phyloP scores from a whole-genome alignment of 805 yeast species.

The Starmerella kuoi region DNA sequence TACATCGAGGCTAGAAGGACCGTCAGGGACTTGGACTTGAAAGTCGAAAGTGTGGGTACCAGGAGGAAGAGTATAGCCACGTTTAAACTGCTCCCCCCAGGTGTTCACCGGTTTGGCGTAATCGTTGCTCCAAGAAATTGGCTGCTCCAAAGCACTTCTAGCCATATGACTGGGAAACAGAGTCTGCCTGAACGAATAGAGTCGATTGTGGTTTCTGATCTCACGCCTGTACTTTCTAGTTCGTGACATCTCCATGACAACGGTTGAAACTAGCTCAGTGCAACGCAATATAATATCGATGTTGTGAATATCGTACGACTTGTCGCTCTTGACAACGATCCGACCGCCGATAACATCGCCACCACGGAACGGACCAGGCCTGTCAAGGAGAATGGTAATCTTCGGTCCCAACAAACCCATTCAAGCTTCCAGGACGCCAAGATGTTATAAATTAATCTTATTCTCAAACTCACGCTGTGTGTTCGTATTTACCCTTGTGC shows the following conservation, averaged over 20 bases:
- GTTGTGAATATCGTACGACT: background rate
- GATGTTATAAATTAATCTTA: background rate
- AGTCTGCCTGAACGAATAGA: background rate
- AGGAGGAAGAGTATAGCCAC: background rate
- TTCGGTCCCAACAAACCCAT: constrained; percentile 2
- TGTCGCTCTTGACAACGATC: background rate
- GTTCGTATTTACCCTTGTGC: too few relatives aligned
- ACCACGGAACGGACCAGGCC: background rate
- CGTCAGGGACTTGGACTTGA: background rate
- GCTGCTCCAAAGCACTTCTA: background rate
- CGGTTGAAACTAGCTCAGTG: background rate
- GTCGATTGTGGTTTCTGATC: background rate
- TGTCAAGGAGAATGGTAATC: background rate
- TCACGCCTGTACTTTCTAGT: background rate
- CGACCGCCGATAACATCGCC: background rate
- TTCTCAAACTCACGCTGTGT: too few relatives aligned
- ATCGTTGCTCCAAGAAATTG: background rate
- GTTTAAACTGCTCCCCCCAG: background rate
- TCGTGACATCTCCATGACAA: background rate
- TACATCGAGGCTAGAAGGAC: background rate
- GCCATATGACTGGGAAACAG: background rate
- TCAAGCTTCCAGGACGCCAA: background rate
- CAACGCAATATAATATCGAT: background rate
- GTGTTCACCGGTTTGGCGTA: background rate
- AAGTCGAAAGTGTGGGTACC: background rate